phyloP scores from a whole-genome alignment of 805 yeast genomes.

The Starmerella gropengiesseri region DNA sequence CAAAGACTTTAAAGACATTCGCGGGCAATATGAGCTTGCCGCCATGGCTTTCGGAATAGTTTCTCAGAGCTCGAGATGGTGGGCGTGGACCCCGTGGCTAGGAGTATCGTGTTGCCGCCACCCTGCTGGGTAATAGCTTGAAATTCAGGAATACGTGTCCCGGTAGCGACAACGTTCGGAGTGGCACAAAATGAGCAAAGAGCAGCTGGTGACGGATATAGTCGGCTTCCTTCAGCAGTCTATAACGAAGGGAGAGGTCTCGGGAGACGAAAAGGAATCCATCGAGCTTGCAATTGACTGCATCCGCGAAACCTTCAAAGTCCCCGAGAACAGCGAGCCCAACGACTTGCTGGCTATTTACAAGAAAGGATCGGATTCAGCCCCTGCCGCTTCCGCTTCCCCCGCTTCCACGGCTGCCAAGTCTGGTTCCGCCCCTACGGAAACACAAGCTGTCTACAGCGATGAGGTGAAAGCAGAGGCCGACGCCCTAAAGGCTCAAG shows the following conservation, averaged over 20 bases:
- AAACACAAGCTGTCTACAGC: slow-evolving; percentile 20
- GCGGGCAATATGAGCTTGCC: too few relatives aligned
- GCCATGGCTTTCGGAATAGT: too few relatives aligned
- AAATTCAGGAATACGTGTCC: too few relatives aligned
- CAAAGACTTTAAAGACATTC: too few relatives aligned
- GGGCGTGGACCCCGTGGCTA: too few relatives aligned
- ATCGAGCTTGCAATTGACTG: slow-evolving; percentile 91
- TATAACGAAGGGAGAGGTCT: slow-evolving; percentile 49
- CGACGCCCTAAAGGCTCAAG: slow-evolving; percentile 74
- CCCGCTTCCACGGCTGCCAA: slow-evolving; percentile 10
- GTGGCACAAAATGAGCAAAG: slow-evolving; percentile 25
- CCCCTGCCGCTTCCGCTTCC: slow-evolving; percentile 2
- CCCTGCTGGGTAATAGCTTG: too few relatives aligned
- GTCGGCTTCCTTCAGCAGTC: slow-evolving; percentile 57
- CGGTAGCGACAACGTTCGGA: too few relatives aligned
- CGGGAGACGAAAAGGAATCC: slow-evolving; percentile 76
- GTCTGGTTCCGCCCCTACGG: slow-evolving; percentile 25
- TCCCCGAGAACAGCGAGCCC: slow-evolving; percentile 35
- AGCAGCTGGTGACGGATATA: slow-evolving; percentile 50
- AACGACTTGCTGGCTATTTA: slow-evolving; percentile 19
- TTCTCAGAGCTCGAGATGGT: too few relatives aligned
- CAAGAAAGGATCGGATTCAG: slow-evolving; percentile 8
- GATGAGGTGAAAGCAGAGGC: slow-evolving; percentile 56
- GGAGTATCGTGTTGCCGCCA: too few relatives aligned
- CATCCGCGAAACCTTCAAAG: slow-evolving; percentile 73